Conservation (phyloP, 192 early-diverging fungal species). For the Rhizophagus sp. region DNA sequence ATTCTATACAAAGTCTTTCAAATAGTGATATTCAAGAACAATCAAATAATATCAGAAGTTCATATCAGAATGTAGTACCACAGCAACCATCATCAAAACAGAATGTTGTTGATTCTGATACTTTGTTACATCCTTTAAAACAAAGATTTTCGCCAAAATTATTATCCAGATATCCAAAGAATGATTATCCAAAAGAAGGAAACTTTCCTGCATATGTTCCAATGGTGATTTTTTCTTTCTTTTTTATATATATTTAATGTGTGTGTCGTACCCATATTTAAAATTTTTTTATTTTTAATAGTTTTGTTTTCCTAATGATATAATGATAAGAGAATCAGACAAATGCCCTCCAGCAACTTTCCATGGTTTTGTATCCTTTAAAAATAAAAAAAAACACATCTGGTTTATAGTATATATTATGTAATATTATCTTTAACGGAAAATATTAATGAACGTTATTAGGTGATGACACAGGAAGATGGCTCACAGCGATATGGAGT, state of each 20-base stretch:
- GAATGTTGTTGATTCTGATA: not conserved
- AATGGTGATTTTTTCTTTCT: not conserved
- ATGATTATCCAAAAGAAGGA: slow-evolving; percentile 19
- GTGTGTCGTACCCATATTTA: not conserved
- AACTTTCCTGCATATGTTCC: slow-evolving; percentile 19
- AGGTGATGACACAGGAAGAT: slow-evolving; percentile 44
- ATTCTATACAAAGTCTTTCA: not conserved
- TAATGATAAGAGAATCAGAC: slow-evolving; percentile 33
- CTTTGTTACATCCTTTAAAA: slow-evolving; percentile 6
- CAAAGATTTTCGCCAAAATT: slow-evolving; percentile 5
- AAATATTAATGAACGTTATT: not conserved
- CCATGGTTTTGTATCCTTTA: slow-evolving; percentile 42
- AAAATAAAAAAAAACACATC: not conserved
- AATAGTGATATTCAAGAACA: not conserved
- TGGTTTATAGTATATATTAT: not conserved
- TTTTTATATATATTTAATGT: not conserved
- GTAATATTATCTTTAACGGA: not conserved
- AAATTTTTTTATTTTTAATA: slow-evolving; percentile 8
- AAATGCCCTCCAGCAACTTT: slow-evolving; percentile 38
- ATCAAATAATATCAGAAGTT: not conserved
- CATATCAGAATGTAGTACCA: slow-evolving; percentile 26
- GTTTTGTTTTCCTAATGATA: slow-evolving; percentile 47
- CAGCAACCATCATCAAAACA: not conserved
- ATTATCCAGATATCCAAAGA: not conserved
- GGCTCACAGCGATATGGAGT: slow-evolving; percentile 42